Base-by-base conservation (phyloP, 345 rosid species). In the Combretum micranthum region DNA sequence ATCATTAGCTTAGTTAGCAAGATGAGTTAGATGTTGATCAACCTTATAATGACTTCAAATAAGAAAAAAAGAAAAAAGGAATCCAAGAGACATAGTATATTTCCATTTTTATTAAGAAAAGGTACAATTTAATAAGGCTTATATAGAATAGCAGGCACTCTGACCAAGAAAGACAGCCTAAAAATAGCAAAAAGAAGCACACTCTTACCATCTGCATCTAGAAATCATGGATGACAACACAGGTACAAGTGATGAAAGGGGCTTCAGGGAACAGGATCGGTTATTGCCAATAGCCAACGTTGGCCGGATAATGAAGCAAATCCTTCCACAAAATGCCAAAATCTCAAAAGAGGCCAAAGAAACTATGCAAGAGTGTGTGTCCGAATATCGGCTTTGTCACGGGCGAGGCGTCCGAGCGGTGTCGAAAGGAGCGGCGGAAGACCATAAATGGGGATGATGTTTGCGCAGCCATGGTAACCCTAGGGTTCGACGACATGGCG, bases 311-410 rank as follows among this genome's bases (percentile, higher is more conserved):
- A 87, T 87, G 95, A 87, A 79, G 75, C 88, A 82, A 67, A 70
- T 77, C 64, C 68, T 87, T 61, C 95, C 95, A 60, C 57, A 81
- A 54, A 80, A 65, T 48, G 88, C 89, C 19, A 87, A 87, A 80
- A 74, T 87, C 59, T 87, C 95, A 54, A 82, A 77, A 75, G 88
- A 84, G 72, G 91, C 91, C 46, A 87, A 84, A 62, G 85, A 87
- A 70, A 84, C 81, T 45, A 68, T 84, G 82, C 89, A 84, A 73
- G 95, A 82, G 56, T 84, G 91, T 58, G 88, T 85, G 47, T 78
- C 88, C 0, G 95, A 87, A 77, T 87, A 64, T 87, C 64, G 84
- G 95, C 69, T 87, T 84, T 42, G 85, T 87, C 44, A 84, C 95
- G 0, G 70, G 83, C 15, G 95, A 87, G 72, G 95, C 95, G 4